Percentiles rank a stretch among this genome's conserved stretches.
Conservation (phyloP, 257 asterid genomes). For the Echites panduratus region DNA sequence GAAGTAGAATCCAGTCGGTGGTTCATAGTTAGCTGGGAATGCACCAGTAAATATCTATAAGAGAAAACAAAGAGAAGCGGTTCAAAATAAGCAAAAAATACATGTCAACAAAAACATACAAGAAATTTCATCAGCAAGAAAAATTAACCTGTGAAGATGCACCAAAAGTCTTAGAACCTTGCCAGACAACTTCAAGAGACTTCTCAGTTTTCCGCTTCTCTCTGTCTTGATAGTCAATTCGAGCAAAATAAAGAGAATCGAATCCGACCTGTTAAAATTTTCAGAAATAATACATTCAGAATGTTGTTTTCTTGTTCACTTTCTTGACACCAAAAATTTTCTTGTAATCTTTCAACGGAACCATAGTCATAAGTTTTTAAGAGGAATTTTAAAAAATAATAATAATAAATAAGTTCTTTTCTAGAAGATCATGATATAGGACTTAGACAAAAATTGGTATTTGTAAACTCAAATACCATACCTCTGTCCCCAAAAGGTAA, state of each 20-base stretch:
- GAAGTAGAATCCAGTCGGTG: slow-evolving; percentile 75
- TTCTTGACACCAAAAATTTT: neutral
- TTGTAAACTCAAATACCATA: slow-evolving; percentile 11
- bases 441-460: neutral
- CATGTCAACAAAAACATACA: neutral
- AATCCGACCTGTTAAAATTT: slow-evolving; percentile 68
- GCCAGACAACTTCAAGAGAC: slow-evolving; percentile 92
- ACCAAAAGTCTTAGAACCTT: slow-evolving; percentile 74
- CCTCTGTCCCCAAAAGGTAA: slow-evolving; percentile 96
- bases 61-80: neutral
- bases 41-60: slow-evolving; percentile 92
- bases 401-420: no score
- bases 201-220: slow-evolving; percentile 67
- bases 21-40: slow-evolving; percentile 85
- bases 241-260: slow-evolving; percentile 87
- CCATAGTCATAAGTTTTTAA: neutral
- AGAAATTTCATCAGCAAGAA: neutral
- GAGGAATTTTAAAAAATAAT: no score
- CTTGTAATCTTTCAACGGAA: neutral
- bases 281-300: neutral
- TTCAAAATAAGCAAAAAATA: neutral
- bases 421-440: no score
- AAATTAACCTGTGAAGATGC: slow-evolving; percentile 77
- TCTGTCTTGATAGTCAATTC: slow-evolving; percentile 98
- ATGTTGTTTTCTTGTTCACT: neutral